Evolutionary conservation across 495 filamentous ascomycete genomes (phyloP), one percentile per base, ranked within the genome.

Genomic region (Apiosordaria backusii): DNA sequence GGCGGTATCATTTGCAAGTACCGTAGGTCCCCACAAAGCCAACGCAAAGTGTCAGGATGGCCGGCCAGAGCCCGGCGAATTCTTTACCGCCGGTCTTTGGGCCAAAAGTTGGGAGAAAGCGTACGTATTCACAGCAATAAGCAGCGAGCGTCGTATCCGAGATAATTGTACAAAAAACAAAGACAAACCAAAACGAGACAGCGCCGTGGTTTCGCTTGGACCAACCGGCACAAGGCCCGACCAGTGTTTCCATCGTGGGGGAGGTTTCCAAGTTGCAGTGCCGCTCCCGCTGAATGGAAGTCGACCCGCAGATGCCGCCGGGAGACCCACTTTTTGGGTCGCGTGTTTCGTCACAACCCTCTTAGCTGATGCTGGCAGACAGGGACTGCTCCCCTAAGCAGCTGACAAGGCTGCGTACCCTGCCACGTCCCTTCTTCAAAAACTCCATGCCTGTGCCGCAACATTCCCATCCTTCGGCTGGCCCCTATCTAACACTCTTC

Each of bases 281-380:
- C 52, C n/a, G 52, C n/a, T 19, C 22, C 52, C n/a, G n/a, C n/a
- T 19, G 59, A 57, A 61, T 25, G 61, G 61, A 24, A 60, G 27
- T 23, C 57, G 67, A 35, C 18, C 54, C 45, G 57, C 61, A 62
- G 62, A 57, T 62, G 61, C 54, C 63, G 55, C 65, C 61, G 55
- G 50, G 59, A 19, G 25, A 45, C 29, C 65, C 68, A 35, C 61
- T 65, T 59, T 69, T 65, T 58, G 61, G 64, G 57, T 67, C 53
- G 64, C 63, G 29, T 70, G 68, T 71, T 71, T 71, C 63, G 65
- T 71, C 65, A 68, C 63, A 68, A 58, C 45, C 25, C 22, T 26
- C 57, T 26, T 4, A n/a, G 23, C 57, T 25, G 57, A 23, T 15
- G 22, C 57, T 57, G 19, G 23, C 57, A 59, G 21, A 27, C 23